Conservation (phyloP, 1,139 yeast genomes). For the Geotrichum restrictum region DNA sequence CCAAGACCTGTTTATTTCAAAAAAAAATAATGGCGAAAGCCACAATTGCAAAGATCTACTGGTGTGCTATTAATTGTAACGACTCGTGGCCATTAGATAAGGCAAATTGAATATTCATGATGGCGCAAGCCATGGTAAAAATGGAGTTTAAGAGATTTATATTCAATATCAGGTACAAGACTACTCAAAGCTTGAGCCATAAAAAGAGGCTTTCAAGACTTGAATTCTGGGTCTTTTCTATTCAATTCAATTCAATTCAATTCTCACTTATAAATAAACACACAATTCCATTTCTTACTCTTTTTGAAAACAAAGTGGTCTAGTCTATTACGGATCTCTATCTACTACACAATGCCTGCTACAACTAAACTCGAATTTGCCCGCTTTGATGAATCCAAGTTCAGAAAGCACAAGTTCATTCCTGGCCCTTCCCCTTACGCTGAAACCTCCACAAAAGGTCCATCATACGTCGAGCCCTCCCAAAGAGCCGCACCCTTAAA, state of each 20-base stretch:
- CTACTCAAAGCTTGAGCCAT: too few species aligned
- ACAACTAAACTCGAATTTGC: not conserved
- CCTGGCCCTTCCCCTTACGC: slow-evolving; percentile 29
- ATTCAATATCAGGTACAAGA: too few species aligned
- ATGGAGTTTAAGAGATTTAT: too few species aligned
- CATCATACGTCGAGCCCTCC: slow-evolving; percentile 21
- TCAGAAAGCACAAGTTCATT: not conserved
- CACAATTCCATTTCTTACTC: not conserved
- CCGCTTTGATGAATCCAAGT: not conserved
- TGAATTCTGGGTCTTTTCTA: not conserved
- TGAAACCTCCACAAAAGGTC: slow-evolving; percentile 25
- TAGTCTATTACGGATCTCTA: too few species aligned
- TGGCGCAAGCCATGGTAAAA: too few species aligned
- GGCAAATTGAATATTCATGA: too few species aligned
- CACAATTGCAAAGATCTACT: too few species aligned
- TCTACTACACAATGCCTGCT: slow-evolving; percentile 6
- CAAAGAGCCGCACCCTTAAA: not conserved
- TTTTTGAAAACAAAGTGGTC: not conserved
- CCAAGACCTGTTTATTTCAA: too few species aligned
- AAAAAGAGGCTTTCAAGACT: too few species aligned
- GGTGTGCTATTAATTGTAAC: too few species aligned
- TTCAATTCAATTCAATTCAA: not conserved
- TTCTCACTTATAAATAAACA: not conserved
- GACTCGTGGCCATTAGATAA: too few species aligned
- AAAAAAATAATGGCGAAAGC: too few species aligned